phyloP scores from a whole-genome alignment of 495 filamentous ascomycete genomes.

The Emericellopsis terricola region DNA sequence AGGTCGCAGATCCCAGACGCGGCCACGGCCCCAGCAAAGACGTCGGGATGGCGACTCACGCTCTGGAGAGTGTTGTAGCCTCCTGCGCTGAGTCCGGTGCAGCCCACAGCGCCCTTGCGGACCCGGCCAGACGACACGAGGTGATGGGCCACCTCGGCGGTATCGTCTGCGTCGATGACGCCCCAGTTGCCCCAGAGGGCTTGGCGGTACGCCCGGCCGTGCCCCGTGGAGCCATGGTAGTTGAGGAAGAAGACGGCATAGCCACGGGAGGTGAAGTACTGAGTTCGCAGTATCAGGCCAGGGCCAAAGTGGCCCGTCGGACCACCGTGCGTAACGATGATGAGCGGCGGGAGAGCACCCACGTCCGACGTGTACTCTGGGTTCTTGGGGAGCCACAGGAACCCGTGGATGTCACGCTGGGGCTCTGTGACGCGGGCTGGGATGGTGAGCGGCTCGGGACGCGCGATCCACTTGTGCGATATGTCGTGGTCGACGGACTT shows the following conservation, averaged over 20 bases:
- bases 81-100: constrained; percentile 28
- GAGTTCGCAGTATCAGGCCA: constrained; percentile 16
- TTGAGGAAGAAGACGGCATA: constrained; percentile 30
- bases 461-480: constrained; percentile 12
- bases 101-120: constrained; percentile 21
- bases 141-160: constrained; percentile 21
- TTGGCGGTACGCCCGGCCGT: constrained; percentile 26
- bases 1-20: constrained; percentile 29
- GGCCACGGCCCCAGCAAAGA: constrained; percentile 23
- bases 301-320: constrained; percentile 20
- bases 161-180: constrained; percentile 23
- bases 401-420: constrained; percentile 15
- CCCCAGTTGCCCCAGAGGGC: constrained; percentile 27
- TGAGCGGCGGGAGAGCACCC: constrained; percentile 19
- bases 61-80: constrained; percentile 29
- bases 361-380: constrained; percentile 13
- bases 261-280: constrained; percentile 33
- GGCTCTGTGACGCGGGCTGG: constrained; percentile 10
- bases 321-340: constrained; percentile 29
- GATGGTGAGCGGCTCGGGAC: constrained; percentile 16
- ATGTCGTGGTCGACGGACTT: constrained; percentile 8
- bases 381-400: constrained; percentile 27
- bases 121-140: constrained; percentile 15
- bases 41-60: constrained; percentile 10
- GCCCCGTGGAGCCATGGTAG: constrained; percentile 30